These are phyloP conservation scores for Taphrina betulina DNA, from an alignment of 1,139 yeast species.

Conservation along the genomic window DNA sequence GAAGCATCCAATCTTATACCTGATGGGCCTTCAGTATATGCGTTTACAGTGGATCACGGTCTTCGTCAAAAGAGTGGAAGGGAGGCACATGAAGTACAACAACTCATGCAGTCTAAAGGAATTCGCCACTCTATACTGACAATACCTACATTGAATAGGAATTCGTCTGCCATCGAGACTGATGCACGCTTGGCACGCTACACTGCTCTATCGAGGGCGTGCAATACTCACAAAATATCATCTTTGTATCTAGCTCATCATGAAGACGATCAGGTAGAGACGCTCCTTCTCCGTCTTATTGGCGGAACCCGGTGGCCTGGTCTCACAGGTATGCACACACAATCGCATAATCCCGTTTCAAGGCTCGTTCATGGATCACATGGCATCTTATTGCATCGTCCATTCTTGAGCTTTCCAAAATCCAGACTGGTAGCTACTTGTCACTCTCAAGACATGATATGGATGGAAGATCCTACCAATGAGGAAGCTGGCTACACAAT, in stretches of 20 bases:
- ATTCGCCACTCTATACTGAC: constrained; percentile 28
- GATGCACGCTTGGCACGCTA: constrained; percentile 60
- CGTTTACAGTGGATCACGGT: constrained; percentile 61
- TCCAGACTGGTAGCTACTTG: constrained; percentile 53
- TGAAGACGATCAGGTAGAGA: constrained; percentile 69
- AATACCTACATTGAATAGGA: background rate
- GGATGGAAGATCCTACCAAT: constrained; percentile 75
- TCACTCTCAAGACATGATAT: constrained; percentile 45
- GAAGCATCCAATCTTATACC: too few species aligned
- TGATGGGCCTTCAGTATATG: constrained; percentile 45
- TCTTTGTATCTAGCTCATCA: constrained; percentile 65
- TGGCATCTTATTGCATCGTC: constrained; percentile 49
- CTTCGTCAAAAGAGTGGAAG: constrained; percentile 51
- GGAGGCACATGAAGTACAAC: constrained; percentile 52
- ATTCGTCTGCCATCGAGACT: constrained; percentile 51
- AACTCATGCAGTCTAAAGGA: background rate
- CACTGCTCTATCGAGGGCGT: constrained; percentile 47
- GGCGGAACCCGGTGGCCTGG: constrained; percentile 63
- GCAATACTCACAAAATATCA: constrained; percentile 43
- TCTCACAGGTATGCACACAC: constrained; percentile 48
- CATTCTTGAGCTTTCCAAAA: constrained; percentile 55
- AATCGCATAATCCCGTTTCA: constrained; percentile 37
- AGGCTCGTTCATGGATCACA: constrained; percentile 38
- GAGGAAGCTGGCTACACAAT: constrained; percentile 54
- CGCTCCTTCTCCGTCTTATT: constrained; percentile 58